Evolutionary conservation across 2,329 filamentous ascomycete species (phyloP).

Genomic region (Hortaea werneckii): DNA sequence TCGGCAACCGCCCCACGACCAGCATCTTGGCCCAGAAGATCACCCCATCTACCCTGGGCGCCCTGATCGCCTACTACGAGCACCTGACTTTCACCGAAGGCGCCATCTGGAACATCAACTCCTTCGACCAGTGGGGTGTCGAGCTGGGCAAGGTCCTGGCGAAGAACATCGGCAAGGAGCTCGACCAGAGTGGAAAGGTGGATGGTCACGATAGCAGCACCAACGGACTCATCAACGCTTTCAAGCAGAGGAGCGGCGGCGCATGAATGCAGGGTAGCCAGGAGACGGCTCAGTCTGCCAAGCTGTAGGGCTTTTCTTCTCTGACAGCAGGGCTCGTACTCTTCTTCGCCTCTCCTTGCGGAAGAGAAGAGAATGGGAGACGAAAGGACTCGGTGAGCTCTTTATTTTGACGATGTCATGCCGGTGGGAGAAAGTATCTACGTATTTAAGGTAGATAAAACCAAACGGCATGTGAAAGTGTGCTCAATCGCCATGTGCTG

Average conservation of each 20-base stretch:
- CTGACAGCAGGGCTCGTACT: too few relatives aligned
- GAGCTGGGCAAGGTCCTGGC: slow-evolving; percentile 94
- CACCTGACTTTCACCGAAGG: slow-evolving; percentile 97
- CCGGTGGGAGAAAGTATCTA: too few relatives aligned
- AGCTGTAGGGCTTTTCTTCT: background rate
- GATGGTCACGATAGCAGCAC: slow-evolving; percentile 77
- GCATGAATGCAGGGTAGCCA: background rate
- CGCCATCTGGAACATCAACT: slow-evolving; percentile 98
- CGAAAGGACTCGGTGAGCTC: too few relatives aligned
- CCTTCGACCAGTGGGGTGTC: slow-evolving; percentile 98
- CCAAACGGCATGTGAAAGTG: too few relatives aligned
- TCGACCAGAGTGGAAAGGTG: slow-evolving; percentile 66
- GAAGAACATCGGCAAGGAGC: slow-evolving; percentile 58
- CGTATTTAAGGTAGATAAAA: too few relatives aligned
- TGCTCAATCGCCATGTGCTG: too few relatives aligned
- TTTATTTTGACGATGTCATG: too few relatives aligned
- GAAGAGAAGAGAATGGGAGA: too few relatives aligned
- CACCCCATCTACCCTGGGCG: slow-evolving; percentile 84
- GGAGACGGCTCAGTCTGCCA: background rate
- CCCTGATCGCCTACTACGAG: slow-evolving; percentile 97
- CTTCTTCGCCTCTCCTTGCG: too few relatives aligned
- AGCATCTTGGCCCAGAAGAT: slow-evolving; percentile 90
- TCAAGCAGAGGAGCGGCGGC: slow-evolving; percentile 58
- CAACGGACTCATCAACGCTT: slow-evolving; percentile 77
- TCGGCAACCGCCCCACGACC: slow-evolving; percentile 93